Evolutionary conservation across 2,329 filamentous ascomycete species (phyloP), one percentile per base, ranked within the genome.

Genomic region (Corniculantispora saksenae): DNA sequence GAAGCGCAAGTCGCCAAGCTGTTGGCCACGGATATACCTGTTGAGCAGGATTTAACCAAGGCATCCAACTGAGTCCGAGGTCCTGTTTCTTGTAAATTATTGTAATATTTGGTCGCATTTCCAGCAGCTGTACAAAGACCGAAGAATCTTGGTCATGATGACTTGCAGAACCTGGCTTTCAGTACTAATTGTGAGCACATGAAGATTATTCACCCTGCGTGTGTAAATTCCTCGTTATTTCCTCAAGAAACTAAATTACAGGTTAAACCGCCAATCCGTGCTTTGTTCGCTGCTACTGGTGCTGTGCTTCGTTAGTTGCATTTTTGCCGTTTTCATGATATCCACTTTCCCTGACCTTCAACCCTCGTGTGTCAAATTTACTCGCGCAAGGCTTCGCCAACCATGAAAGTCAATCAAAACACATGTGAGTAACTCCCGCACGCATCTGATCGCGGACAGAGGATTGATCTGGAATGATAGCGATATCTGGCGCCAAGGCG

Each of bases 401-500:
- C 3, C 32, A 63, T 63, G 61, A 56, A 53, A 9, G 17, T 63
- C 3, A 63, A 63, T 40, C 51, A 51, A 23, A 6, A 40, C 32
- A 57, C 43, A 40, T 51, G 61, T 57, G 47, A 48, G 29, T 29
- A 9, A 8, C 15, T 15, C n/a, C 13, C 4, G 32, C n/a, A 12
- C 13, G 17, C 4, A 7, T 29, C 15, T 27, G 6, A 9, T 8
- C 3, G 1, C 2, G 0, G 4, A 19, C 19, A 23, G 3, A 10
- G 3, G 5, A 51, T 32, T 32, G 2, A 59, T n/a, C 1, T 17
- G 38, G 8, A 3, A 0, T 0, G 19, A 21, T 70, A 96, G 92
- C 89, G 21, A 79, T 96, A 38, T 83, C 86, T 3, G 90, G 90
- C 1, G 78, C 84, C 5, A 82, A 82, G 58, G 81, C 91, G 53